These are phyloP conservation scores for Shiraia bambusicola DNA, from an alignment of 2,329 filamentous ascomycete species.

Conservation along the genomic window DNA sequence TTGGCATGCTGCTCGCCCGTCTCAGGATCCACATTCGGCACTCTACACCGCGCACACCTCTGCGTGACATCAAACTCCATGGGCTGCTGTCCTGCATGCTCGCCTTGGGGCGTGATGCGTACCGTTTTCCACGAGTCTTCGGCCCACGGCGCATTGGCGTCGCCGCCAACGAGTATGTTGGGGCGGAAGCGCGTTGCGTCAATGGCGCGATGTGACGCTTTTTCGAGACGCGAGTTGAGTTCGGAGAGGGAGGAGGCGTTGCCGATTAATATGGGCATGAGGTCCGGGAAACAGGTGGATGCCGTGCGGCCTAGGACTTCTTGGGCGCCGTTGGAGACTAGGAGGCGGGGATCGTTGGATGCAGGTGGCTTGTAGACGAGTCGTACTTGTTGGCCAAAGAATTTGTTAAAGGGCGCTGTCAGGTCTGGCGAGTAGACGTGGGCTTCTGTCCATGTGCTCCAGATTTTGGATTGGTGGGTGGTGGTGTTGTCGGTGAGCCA, in stretches of 20 bases:
- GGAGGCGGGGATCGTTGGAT: constrained; percentile 50
- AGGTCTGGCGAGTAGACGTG: constrained; percentile 55
- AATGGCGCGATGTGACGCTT: constrained; percentile 49
- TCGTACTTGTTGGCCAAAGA: constrained; percentile 57
- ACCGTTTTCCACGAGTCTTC: constrained; percentile 66
- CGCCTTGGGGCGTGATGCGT: constrained; percentile 39
- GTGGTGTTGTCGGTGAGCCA: constrained; percentile 59
- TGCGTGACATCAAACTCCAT: constrained; percentile 60
- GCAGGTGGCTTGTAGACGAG: constrained; percentile 63
- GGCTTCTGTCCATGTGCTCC: constrained; percentile 60
- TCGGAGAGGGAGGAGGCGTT: constrained; percentile 59
- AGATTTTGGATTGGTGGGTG: constrained; percentile 56
- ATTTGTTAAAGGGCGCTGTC: constrained; percentile 57
- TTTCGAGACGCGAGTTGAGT: constrained; percentile 58
- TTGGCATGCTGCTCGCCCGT: constrained; percentile 60
- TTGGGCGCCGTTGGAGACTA: constrained; percentile 58
- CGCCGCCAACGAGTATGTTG: constrained; percentile 62
- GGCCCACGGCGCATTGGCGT: constrained; percentile 54
- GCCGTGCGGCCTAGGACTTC: constrained; percentile 56
- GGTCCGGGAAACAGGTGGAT: constrained; percentile 61
- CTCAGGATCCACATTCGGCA: constrained; percentile 66
- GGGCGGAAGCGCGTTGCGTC: constrained; percentile 60
- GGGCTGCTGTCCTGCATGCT: constrained; percentile 13
- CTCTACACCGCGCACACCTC: constrained; percentile 61
- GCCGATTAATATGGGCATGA: constrained; percentile 59